Evolutionary conservation across 2,329 filamentous ascomycete species (phyloP).

Genomic region (Penicillium glabrum): DNA sequence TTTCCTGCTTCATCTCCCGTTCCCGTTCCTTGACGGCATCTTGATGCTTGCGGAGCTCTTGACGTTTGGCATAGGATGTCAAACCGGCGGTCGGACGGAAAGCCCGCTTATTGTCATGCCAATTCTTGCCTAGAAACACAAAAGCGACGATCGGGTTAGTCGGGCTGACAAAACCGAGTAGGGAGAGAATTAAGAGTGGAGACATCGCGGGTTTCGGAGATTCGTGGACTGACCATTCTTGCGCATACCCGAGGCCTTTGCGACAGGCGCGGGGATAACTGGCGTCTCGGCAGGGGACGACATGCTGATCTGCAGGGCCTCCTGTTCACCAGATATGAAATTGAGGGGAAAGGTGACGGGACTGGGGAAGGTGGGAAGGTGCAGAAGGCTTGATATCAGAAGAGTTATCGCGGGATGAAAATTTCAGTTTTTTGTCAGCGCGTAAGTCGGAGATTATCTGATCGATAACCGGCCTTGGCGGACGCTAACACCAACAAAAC

Average conservation of each 20-base stretch:
- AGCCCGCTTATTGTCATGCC: slow-evolving; percentile 78
- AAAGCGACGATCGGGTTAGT: slow-evolving; percentile 14
- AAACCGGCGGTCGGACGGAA: slow-evolving; percentile 81
- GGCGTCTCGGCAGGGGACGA: slow-evolving; percentile 8
- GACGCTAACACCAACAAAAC: slow-evolving; percentile 9
- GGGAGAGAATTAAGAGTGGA: neutral
- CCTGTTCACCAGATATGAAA: neutral
- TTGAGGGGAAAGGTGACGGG: neutral
- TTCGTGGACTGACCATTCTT: slow-evolving; percentile 66
- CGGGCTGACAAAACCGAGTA: slow-evolving; percentile 9
- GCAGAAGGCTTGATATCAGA: neutral
- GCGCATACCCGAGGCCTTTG: slow-evolving; percentile 63
- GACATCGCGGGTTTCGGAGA: slow-evolving; percentile 2
- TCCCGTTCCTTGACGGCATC: slow-evolving; percentile 87
- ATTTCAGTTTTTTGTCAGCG: slow-evolving; percentile 9
- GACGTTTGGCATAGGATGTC: slow-evolving; percentile 75
- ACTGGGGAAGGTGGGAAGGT: neutral
- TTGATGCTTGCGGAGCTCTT: slow-evolving; percentile 67
- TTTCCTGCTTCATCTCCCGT: slow-evolving; percentile 94
- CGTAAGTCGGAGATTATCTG: slow-evolving; percentile 31
- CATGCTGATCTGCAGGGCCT: neutral
- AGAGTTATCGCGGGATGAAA: slow-evolving; percentile 8
- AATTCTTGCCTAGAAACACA: slow-evolving; percentile 76
- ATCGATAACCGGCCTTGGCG: slow-evolving; percentile 46
- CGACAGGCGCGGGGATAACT: neutral